These are phyloP conservation scores for Rhodotorula glutinis DNA, from an alignment of 1,284 basidiomycete genomes.

Conservation along the genomic window DNA sequence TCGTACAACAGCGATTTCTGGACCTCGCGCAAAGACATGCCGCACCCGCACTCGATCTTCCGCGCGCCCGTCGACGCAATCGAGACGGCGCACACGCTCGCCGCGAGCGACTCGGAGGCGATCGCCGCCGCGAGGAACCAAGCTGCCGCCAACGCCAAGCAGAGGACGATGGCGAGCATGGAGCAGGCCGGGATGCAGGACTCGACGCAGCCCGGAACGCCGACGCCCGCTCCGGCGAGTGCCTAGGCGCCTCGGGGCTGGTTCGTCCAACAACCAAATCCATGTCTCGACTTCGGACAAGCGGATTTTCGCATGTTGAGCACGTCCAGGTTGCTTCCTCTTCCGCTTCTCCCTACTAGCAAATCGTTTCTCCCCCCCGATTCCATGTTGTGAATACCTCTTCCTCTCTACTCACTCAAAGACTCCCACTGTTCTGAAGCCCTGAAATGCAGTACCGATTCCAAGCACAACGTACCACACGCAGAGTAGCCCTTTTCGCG, in stretches of 20 bases:
- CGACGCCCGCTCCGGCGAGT: slow-evolving; percentile 13
- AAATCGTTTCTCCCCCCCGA: neutral
- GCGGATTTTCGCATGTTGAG: too few relatives aligned
- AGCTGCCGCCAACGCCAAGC: slow-evolving; percentile 12
- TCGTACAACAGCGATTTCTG: slow-evolving; percentile 44
- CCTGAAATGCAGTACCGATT: neutral
- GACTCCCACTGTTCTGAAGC: neutral
- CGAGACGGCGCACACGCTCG: neutral
- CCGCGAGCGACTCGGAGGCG: neutral
- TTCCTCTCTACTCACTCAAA: neutral
- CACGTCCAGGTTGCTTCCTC: neutral
- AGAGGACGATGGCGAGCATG: slow-evolving; percentile 6
- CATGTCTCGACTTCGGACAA: too few relatives aligned
- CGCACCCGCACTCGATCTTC: slow-evolving; percentile 43
- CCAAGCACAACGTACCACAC: too few relatives aligned
- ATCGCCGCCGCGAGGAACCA: slow-evolving; percentile 5
- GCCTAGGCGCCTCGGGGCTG: neutral
- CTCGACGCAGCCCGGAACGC: slow-evolving; percentile 2
- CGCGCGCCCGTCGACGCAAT: slow-evolving; percentile 5
- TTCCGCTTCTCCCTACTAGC: neutral
- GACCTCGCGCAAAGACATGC: slow-evolving; percentile 35
- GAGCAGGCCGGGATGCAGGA: slow-evolving; percentile 14
- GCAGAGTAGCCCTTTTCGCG: too few relatives aligned
- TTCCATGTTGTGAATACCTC: slow-evolving; percentile 10
- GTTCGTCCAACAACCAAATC: neutral